Evolutionary conservation across 495 filamentous ascomycete genomes (phyloP), one percentile per base, ranked within the genome.

Genomic region (Aspergillus mulundensis): DNA sequence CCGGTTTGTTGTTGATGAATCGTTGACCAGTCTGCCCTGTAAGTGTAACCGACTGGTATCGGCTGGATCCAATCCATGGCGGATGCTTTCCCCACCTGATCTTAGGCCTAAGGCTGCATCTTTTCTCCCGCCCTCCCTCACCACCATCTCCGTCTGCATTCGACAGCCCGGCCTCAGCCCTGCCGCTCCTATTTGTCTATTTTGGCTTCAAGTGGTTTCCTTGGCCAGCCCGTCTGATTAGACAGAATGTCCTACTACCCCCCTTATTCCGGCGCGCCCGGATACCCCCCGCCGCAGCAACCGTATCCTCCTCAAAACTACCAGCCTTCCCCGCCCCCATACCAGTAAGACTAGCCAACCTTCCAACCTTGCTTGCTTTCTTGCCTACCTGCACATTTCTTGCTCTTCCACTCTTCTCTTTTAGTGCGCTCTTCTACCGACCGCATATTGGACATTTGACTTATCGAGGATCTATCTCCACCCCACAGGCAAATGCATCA

Each of bases 231-330:
- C 36, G 39, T 53, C 36, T 41, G 23, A 41, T 23, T 48, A 21
- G 18, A 41, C 32, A 14, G 38, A 23, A 82, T 82, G 79, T 82
- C 79, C 53, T 81, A 77, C 58, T 82, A 80, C 56, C 77, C 76
- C 30, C 72, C 76, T 32, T 76, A 77, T 54, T 67, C 66, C 41
- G 76, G 73, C 42, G 60, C 67, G 42, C 74, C 77, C 58, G 75
- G 74, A 39, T 81, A 82, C 60, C 77, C 76, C 61, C 76, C 77
- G 56, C 77, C 66, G 50, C 75, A 79, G 58, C 55, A 62, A 40
- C 42, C 51, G 18, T 21, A 28, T 66, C 70, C 64, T 66, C 70
- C 64, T 50, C 65, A 67, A 45, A 66, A 65, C 51, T 73, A 75
- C 48, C 32, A 36, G 8, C 61, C 56, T 40, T 63, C 62, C 46